Percentiles rank a stretch among this genome's conserved stretches.
These are phyloP conservation scores for Wallacemonas collosoma DNA, from an alignment of 208 protist species.

Conservation along the genomic window DNA sequence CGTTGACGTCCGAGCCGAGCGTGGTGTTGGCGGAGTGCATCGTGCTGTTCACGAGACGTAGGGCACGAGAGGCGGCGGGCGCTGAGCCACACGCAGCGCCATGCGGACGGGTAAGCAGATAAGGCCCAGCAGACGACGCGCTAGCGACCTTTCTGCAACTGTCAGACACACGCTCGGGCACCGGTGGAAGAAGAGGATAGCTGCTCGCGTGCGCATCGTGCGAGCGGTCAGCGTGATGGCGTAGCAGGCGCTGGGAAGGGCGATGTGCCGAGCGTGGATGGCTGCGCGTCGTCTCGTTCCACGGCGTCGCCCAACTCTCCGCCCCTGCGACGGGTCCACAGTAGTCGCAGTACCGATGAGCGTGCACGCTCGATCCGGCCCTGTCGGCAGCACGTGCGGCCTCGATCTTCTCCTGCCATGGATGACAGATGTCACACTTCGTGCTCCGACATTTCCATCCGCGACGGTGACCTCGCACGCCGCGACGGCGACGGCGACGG, in stretches of 20 bases:
- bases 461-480: background rate
- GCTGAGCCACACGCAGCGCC: background rate
- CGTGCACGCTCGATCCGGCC: constrained; percentile 1
- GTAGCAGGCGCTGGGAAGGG: constrained; percentile 5
- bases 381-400: constrained; percentile 3
- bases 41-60: constrained; percentile 9
- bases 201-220: background rate
- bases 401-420: constrained; percentile 13
- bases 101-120: background rate
- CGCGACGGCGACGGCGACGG: background rate
- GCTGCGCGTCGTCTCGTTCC: constrained; percentile 1
- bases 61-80: background rate
- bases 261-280: background rate
- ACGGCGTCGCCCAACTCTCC: constrained; percentile 13
- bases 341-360: constrained; percentile 17
- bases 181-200: background rate
- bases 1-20: background rate
- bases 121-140: constrained; percentile 1
- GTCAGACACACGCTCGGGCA: background rate
- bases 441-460: constrained; percentile 16
- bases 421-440: constrained; percentile 12
- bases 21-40: background rate
- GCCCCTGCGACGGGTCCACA: constrained; percentile 6
- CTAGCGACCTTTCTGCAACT: no score
- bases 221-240: background rate